Evolutionary conservation across 2,329 filamentous ascomycete genomes (phyloP).

Genomic region (Phialemonium atrogriseum): DNA sequence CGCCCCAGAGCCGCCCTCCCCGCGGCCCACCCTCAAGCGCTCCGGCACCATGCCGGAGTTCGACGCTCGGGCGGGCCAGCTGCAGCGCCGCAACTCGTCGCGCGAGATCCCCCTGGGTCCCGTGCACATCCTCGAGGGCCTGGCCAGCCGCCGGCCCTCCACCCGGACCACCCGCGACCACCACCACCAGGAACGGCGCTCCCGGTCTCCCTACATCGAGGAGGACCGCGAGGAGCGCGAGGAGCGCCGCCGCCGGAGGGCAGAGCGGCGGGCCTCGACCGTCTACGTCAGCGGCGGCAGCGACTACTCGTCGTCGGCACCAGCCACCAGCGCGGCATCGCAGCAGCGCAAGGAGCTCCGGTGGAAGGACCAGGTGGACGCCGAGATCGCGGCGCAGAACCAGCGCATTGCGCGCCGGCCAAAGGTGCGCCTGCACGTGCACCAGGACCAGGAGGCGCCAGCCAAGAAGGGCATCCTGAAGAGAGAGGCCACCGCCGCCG

Average conservation of each 20-base stretch:
- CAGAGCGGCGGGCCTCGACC: constrained; percentile 7
- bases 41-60: constrained; percentile 15
- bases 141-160: not conserved
- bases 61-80: constrained; percentile 4
- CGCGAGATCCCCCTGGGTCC: constrained; percentile 6
- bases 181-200: constrained; percentile 13
- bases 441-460: constrained; percentile 13
- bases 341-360: constrained; percentile 16
- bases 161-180: constrained; percentile 10
- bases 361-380: constrained; percentile 20
- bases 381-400: constrained; percentile 17
- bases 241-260: constrained; percentile 11
- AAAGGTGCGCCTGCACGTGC: constrained; percentile 11
- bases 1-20: constrained; percentile 8
- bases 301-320: constrained; percentile 3
- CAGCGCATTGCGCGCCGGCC: constrained; percentile 19
- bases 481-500: constrained; percentile 11
- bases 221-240: constrained; percentile 10
- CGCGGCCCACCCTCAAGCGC: constrained; percentile 15
- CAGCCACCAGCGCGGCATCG: constrained; percentile 3
- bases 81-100: constrained; percentile 5
- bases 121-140: constrained; percentile 3
- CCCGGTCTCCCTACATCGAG: constrained; percentile 12
- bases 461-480: constrained; percentile 26
- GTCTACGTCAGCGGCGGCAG: constrained; percentile 6